Evolutionary conservation across 441 rosid species (phyloP).

Genomic region (Pelargonium citronellum): DNA sequence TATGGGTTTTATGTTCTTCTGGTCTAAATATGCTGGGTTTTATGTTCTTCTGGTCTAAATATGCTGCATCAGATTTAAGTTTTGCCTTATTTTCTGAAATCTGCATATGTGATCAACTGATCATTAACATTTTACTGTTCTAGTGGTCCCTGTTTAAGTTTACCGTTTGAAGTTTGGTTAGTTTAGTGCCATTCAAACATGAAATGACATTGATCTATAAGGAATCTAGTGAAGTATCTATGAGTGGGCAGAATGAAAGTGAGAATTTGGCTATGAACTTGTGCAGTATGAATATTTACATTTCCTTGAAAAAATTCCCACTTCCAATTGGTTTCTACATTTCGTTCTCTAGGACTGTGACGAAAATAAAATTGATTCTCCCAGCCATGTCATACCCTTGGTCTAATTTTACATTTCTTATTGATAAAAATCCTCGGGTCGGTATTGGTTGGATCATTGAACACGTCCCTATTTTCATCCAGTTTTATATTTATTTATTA

Average conservation of each 20-base stretch:
- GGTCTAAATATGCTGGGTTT: background rate
- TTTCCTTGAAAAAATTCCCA: conserved; percentile 1
- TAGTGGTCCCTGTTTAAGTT: background rate
- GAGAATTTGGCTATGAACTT: background rate
- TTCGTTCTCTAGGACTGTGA: background rate
- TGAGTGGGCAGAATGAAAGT: background rate
- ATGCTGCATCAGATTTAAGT: background rate
- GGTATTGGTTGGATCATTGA: background rate
- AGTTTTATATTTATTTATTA: background rate
- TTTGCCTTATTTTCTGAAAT: background rate
- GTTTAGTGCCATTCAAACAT: background rate
- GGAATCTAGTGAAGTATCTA: background rate
- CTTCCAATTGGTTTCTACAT: background rate
- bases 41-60: background rate
- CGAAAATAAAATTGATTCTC: background rate
- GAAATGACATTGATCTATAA: background rate
- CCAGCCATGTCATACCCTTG: background rate
- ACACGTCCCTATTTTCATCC: background rate
- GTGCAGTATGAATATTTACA: conserved; percentile 6
- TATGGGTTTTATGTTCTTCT: background rate
- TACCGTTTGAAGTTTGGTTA: background rate
- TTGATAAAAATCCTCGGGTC: background rate
- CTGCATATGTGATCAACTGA: background rate
- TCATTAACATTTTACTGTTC: background rate
- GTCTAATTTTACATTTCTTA: background rate